Conservation (phyloP, 2,329 filamentous ascomycete species). For the Claviceps arundinis region DNA sequence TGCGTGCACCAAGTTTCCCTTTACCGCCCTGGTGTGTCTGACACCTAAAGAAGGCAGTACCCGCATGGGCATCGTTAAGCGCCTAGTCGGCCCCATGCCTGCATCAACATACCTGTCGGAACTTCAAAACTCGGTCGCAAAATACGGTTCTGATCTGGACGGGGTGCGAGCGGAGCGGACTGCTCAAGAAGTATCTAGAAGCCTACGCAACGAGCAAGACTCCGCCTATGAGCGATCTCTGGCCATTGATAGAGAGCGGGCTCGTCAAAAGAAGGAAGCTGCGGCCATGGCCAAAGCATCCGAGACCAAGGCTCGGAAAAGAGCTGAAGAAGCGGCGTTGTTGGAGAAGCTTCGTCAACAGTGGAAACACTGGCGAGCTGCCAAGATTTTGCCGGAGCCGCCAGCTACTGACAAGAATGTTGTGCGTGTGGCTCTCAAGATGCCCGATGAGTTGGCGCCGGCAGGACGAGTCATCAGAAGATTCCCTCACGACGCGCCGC, state of each 20-base stretch:
- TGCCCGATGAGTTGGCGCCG: conserved; percentile 39
- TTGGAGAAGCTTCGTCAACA: conserved; percentile 36
- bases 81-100: conserved; percentile 59
- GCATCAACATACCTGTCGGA: conserved; percentile 62
- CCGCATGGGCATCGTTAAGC: conserved; percentile 80
- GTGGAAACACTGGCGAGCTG: conserved; percentile 72
- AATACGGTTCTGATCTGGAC: conserved; percentile 63
- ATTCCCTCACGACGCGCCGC: conserved; percentile 53
- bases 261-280: conserved; percentile 61
- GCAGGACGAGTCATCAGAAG: conserved; percentile 65
- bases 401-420: conserved; percentile 46
- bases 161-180: conserved; percentile 61
- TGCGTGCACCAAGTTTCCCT: conserved; percentile 85
- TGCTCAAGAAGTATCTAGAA: conserved; percentile 70
- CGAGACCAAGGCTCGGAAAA: conserved; percentile 44
- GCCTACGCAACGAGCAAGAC: conserved; percentile 76
- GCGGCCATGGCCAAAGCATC: conserved; percentile 57
- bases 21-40: conserved; percentile 72
- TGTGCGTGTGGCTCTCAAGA: conserved; percentile 57
- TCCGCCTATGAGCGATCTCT: conserved; percentile 86
- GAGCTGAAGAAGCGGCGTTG: conserved; percentile 46
- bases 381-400: conserved; percentile 56
- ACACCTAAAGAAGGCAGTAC: conserved; percentile 74
- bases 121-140: conserved; percentile 57
- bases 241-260: conserved; percentile 75